Conservation (phyloP, 257 asterid genomes). For the Marsdenia floribunda region DNA sequence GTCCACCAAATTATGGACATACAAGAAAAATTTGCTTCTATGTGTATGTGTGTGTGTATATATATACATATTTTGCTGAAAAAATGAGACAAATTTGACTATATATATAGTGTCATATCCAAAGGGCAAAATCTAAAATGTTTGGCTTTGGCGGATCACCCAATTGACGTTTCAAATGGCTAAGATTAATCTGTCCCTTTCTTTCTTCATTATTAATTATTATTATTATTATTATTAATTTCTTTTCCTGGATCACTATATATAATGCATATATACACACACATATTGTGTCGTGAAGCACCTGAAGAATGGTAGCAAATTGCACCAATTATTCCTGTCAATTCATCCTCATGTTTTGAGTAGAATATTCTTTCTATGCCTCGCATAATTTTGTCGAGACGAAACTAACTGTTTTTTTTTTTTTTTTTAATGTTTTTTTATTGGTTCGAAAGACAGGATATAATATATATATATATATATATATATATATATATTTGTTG, state of each 20-base stretch:
- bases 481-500: too few relatives aligned
- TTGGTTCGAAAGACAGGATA: too few relatives aligned
- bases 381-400: too few relatives aligned
- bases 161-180: not conserved
- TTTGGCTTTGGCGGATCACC: conserved; percentile 1
- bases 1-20: conserved; percentile 12
- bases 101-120: not conserved
- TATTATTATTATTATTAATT: too few relatives aligned
- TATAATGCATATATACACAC: too few relatives aligned
- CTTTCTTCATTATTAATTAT: not conserved
- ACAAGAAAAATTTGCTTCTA: not conserved
- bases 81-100: not conserved
- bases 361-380: too few relatives aligned
- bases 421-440: too few relatives aligned
- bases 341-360: too few relatives aligned
- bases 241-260: too few relatives aligned
- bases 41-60: not conserved
- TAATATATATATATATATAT: too few relatives aligned
- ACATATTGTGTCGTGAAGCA: not conserved
- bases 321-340: not conserved
- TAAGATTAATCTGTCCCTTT: conserved; percentile 9
- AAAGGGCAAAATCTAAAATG: not conserved
- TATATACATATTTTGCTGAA: not conserved
- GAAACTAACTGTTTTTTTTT: too few relatives aligned
- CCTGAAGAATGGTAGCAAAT: not conserved